Evolutionary conservation across 345 rosid genomes (phyloP).

Genomic region (Arabis hirsuta): DNA sequence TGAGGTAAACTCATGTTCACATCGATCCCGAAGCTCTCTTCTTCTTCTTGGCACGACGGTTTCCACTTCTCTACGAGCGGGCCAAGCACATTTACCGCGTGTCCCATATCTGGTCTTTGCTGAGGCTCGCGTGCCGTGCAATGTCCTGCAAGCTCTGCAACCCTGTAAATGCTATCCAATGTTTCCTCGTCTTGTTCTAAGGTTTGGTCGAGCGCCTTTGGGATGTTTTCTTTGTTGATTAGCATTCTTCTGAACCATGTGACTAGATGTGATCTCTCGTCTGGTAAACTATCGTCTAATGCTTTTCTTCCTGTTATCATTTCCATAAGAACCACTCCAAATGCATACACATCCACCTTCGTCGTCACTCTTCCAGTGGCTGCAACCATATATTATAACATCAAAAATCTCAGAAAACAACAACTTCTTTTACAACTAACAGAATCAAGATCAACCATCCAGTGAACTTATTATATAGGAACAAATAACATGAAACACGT

Average conservation of each 20-base stretch:
- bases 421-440: too few relatives aligned
- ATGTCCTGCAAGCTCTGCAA: conserved; percentile 86
- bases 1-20: conserved; percentile 84
- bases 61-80: conserved; percentile 92
- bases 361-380: conserved; percentile 95
- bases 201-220: conserved; percentile 61
- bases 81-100: conserved; percentile 72
- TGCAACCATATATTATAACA: conserved; percentile 38
- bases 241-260: conserved; percentile 80
- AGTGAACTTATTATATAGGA: neutral
- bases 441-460: neutral
- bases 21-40: conserved; percentile 62
- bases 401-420: conserved; percentile 3
- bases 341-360: conserved; percentile 85
- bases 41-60: conserved; percentile 71
- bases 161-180: conserved; percentile 61
- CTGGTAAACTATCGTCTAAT: conserved; percentile 68
- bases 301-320: conserved; percentile 87
- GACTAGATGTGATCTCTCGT: conserved; percentile 75
- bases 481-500: neutral
- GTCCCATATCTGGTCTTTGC: conserved; percentile 94
- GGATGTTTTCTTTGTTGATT: conserved; percentile 67
- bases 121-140: conserved; percentile 85
- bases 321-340: conserved; percentile 92
- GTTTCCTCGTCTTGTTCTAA: conserved; percentile 68